Conservation (phyloP, 1,284 basidiomycete species). For the Afroboletus lepidellus region DNA sequence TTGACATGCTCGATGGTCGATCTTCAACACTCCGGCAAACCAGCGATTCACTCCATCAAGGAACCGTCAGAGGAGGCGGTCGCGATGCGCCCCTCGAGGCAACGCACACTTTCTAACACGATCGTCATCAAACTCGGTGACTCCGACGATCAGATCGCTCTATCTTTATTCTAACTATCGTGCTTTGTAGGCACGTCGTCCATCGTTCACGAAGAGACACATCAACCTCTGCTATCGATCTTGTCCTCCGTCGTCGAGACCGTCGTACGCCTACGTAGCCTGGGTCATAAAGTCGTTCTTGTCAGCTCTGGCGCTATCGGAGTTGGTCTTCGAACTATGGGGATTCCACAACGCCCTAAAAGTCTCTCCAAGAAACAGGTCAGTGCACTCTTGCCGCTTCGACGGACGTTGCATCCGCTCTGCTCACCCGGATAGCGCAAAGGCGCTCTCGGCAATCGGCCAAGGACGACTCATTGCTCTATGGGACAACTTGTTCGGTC, state of each 20-base stretch:
- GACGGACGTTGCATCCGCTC: background rate
- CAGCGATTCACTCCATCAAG: background rate
- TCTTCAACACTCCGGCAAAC: background rate
- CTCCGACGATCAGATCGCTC: background rate
- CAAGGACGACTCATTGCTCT: constrained; percentile 94
- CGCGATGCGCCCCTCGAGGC: constrained; percentile 20
- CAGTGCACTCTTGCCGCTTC: constrained; percentile 2
- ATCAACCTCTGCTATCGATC: constrained; percentile 87
- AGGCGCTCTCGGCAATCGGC: constrained; percentile 95
- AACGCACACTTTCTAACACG: constrained; percentile 46
- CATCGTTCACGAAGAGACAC: constrained; percentile 88
- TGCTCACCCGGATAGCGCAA: constrained; percentile 15
- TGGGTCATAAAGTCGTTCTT: constrained; percentile 92
- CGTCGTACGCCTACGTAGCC: constrained; percentile 71
- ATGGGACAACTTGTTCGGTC: constrained; percentile 95
- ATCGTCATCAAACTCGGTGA: constrained; percentile 87
- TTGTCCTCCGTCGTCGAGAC: constrained; percentile 93
- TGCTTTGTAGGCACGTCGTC: constrained; percentile 78
- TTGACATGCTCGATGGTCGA: background rate
- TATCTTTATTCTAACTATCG: constrained; percentile 1
- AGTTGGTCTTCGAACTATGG: constrained; percentile 92
- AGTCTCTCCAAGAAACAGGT: constrained; percentile 89
- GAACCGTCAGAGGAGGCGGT: constrained; percentile 10
- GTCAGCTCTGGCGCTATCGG: constrained; percentile 97
- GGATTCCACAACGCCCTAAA: constrained; percentile 77